Percentiles rank a stretch among this genome's conserved stretches.
phyloP scores from a whole-genome alignment of 257 asterid genomes.

The Solanum etuberosum region DNA sequence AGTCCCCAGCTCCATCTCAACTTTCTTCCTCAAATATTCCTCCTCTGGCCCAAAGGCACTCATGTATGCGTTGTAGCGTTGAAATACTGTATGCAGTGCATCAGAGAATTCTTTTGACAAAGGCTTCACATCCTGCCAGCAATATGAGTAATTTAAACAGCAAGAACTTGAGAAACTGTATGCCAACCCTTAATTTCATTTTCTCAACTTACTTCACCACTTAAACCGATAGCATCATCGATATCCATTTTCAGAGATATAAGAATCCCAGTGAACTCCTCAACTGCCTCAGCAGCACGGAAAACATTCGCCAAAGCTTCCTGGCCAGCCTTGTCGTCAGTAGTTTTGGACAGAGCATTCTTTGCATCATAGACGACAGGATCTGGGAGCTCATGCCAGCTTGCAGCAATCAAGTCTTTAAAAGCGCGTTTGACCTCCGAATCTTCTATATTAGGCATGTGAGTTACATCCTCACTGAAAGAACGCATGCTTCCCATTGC shows the following conservation, averaged over 20 bases:
- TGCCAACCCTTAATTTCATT: background rate
- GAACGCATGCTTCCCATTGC: constrained; percentile 40
- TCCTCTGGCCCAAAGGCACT: constrained; percentile 84
- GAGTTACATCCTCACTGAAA: constrained; percentile 58
- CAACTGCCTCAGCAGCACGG: constrained; percentile 92
- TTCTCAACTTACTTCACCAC: constrained; percentile 70
- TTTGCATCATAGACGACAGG: constrained; percentile 46
- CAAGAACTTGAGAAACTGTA: background rate
- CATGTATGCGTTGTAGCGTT: constrained; percentile 60
- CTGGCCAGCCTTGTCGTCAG: constrained; percentile 72
- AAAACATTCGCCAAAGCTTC: constrained; percentile 60
- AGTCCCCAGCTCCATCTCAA: constrained; percentile 82
- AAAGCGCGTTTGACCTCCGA: constrained; percentile 52
- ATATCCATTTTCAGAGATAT: constrained; percentile 73
- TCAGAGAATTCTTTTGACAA: constrained; percentile 55
- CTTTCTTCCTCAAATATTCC: constrained; percentile 83
- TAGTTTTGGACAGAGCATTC: constrained; percentile 57
- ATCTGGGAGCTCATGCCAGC: constrained; percentile 70
- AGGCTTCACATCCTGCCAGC: constrained; percentile 75
- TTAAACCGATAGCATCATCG: constrained; percentile 76
- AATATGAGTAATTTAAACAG: constrained; percentile 4
- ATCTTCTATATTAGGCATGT: constrained; percentile 61
- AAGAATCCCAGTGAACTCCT: constrained; percentile 69
- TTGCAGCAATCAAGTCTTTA: constrained; percentile 79
- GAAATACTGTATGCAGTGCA: constrained; percentile 54